Evolutionary conservation across 139 green algal genomes (phyloP).

Genomic region (Picochlorum sp.): DNA sequence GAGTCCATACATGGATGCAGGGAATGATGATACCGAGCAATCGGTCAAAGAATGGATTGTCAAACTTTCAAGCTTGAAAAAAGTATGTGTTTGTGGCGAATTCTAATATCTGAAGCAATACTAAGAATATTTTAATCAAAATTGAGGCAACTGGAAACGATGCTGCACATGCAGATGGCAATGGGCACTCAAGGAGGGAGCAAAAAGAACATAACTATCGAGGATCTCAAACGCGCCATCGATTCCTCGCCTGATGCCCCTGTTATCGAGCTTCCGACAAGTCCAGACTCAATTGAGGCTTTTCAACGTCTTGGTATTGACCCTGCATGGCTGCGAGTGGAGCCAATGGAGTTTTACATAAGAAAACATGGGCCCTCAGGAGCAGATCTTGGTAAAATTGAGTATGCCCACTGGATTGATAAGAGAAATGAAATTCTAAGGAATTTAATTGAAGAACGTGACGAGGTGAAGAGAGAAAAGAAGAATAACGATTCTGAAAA

Average conservation of each 20-base stretch:
- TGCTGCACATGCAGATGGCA: too few species aligned
- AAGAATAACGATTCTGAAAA: background rate
- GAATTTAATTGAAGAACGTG: conserved; percentile 35
- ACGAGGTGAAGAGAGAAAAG: background rate
- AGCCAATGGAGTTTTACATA: conserved; percentile 44
- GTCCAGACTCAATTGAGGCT: conserved; percentile 64
- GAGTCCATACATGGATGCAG: too few species aligned
- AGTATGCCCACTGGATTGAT: conserved; percentile 53
- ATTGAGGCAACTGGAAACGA: too few species aligned
- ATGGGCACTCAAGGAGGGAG: too few species aligned
- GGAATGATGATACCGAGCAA: too few species aligned
- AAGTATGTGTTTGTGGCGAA: too few species aligned
- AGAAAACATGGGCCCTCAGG: conserved; percentile 19
- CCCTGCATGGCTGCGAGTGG: conserved; percentile 54
- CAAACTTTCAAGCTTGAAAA: background rate
- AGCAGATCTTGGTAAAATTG: conserved; percentile 42
- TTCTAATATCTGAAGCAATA: too few species aligned
- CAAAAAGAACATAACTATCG: too few species aligned
- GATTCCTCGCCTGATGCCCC: background rate
- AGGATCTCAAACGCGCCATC: too few species aligned
- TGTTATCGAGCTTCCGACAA: conserved; percentile 28
- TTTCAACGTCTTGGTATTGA: conserved; percentile 76
- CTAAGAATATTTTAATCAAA: too few species aligned
- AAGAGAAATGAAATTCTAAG: conserved; percentile 54
- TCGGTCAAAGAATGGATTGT: too few species aligned